A percentile compares a stretch with the other conserved stretches of the same genome.
Evolutionary conservation across 805 yeast genomes (phyloP).

Genomic region (Metschnikowia matae): DNA sequence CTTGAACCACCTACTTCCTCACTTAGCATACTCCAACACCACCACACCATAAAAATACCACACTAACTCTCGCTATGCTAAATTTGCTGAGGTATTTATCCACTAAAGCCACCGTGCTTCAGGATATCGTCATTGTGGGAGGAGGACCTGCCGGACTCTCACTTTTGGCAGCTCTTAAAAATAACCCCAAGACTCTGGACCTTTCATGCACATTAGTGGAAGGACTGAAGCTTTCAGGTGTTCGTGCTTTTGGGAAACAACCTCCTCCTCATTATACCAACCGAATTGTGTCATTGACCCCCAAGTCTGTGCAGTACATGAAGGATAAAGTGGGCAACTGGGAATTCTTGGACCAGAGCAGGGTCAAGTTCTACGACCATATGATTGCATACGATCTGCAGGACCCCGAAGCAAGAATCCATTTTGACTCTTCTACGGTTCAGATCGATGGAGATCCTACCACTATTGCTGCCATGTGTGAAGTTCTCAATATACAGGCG

Average conservation of each 20-base stretch:
- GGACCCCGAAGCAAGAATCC: constrained; percentile 58
- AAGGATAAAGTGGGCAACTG: constrained; percentile 67
- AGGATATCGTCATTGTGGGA: constrained; percentile 84
- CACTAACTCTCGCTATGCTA: constrained; percentile 4
- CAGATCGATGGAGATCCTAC: constrained; percentile 14
- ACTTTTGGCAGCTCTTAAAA: constrained; percentile 73
- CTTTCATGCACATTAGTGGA: constrained; percentile 71
- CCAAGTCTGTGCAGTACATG: constrained; percentile 66
- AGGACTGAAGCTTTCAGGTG: constrained; percentile 53
- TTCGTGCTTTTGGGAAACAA: constrained; percentile 41
- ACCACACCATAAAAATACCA: neutral
- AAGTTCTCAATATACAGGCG: constrained; percentile 78
- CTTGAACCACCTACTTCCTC: neutral
- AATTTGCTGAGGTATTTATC: constrained; percentile 9
- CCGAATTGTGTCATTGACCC: constrained; percentile 83
- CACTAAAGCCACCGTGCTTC: constrained; percentile 17
- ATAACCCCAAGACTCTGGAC: constrained; percentile 55
- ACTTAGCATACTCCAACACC: neutral
- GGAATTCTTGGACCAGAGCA: constrained; percentile 60
- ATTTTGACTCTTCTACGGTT: constrained; percentile 60
- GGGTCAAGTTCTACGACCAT: constrained; percentile 76
- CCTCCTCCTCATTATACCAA: constrained; percentile 62
- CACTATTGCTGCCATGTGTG: constrained; percentile 75
- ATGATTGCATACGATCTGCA: constrained; percentile 84
- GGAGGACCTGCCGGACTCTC: constrained; percentile 98